Conservation (phyloP, 2,329 filamentous ascomycete species). For the Furcasterigmium furcatum region DNA sequence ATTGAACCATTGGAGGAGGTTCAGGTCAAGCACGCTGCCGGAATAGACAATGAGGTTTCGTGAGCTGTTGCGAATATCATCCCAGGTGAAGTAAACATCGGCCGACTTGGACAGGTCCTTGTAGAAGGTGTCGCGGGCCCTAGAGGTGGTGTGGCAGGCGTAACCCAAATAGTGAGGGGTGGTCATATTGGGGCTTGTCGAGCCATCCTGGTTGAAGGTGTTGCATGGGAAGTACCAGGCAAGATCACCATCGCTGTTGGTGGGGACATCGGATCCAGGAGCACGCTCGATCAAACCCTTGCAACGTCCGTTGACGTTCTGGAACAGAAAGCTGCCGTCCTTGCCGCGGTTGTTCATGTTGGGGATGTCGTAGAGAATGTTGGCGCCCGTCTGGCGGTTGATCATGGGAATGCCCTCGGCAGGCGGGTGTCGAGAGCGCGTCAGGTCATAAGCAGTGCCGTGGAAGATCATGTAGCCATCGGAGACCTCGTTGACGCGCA, state of each 20-base stretch:
- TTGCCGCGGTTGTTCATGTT: constrained; percentile 73
- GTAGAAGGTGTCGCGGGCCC: constrained; percentile 74
- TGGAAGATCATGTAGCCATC: constrained; percentile 94
- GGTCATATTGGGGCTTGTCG: constrained; percentile 70
- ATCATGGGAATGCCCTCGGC: constrained; percentile 71
- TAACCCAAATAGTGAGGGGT: constrained; percentile 79
- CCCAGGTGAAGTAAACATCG: constrained; percentile 95
- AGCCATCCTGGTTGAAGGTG: constrained; percentile 91
- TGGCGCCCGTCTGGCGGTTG: constrained; percentile 51
- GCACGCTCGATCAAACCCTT: constrained; percentile 81
- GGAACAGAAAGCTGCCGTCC: constrained; percentile 95
- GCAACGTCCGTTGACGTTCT: constrained; percentile 96
- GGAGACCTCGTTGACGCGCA: constrained; percentile 80
- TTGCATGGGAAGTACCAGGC: constrained; percentile 98
- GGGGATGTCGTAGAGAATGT: constrained; percentile 84
- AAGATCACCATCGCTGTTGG: constrained; percentile 67
- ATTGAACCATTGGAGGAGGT: constrained; percentile 90
- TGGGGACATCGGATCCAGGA: constrained; percentile 72
- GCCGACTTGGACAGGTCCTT: constrained; percentile 61
- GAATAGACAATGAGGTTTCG: constrained; percentile 94
- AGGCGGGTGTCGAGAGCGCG: constrained; percentile 71
- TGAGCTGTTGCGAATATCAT: constrained; percentile 83
- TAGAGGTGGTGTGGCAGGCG: constrained; percentile 76
- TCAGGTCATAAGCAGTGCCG: constrained; percentile 83
- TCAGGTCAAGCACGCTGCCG: constrained; percentile 85